Percentiles rank a stretch among this genome's conserved stretches.
phyloP scores from a whole-genome alignment of 257 asterid genomes.

The Nicotiana tomentosiformis region DNA sequence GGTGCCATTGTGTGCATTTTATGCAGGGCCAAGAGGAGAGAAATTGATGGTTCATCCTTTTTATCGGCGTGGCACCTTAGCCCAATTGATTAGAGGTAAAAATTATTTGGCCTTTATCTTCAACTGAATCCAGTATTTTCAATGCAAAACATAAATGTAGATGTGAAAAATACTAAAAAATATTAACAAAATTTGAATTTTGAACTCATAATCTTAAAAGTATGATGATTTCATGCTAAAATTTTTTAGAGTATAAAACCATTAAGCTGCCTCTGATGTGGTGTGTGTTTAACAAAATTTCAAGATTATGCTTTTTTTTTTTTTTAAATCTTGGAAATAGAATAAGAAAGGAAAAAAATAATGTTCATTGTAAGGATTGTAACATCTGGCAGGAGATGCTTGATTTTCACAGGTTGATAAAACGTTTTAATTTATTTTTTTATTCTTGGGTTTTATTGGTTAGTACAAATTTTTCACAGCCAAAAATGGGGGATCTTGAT shows the following conservation, averaged over 20 bases:
- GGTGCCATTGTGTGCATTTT: slow-evolving; percentile 78
- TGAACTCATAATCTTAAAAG: too few relatives aligned
- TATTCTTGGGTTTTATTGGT: background rate
- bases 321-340: background rate
- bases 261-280: background rate
- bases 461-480: background rate
- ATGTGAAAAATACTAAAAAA: too few relatives aligned
- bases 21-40: slow-evolving; percentile 82
- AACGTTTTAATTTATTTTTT: background rate
- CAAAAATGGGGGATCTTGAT: background rate
- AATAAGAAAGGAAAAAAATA: too few relatives aligned
- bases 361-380: background rate
- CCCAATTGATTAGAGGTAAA: slow-evolving; percentile 68
- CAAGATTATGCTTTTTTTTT: background rate
- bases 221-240: background rate
- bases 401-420: background rate
- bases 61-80: slow-evolving; percentile 55
- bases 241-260: background rate
- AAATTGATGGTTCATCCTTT: slow-evolving; percentile 84
- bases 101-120: background rate
- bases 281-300: background rate
- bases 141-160: background rate
- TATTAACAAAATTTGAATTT: too few relatives aligned
- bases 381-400: background rate
- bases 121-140: background rate